phyloP scores from a whole-genome alignment of 305 asterid species.

The Lippia alba region DNA sequence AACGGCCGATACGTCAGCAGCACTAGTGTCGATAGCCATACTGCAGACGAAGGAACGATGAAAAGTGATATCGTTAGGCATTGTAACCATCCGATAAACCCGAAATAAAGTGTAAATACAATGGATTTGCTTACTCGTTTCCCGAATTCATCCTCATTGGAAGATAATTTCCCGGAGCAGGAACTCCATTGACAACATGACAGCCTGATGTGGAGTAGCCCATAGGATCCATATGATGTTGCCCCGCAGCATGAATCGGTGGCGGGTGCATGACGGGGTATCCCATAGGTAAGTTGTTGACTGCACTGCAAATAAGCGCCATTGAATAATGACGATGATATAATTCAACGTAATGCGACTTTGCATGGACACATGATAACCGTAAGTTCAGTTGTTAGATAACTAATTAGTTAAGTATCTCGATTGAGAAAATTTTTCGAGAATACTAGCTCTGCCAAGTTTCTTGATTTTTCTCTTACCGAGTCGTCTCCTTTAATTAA shows the following conservation, averaged over 20 bases:
- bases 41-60: slow-evolving; percentile 30
- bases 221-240: slow-evolving; percentile 69
- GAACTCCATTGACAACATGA: slow-evolving; percentile 74
- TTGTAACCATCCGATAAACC: too few relatives aligned
- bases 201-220: slow-evolving; percentile 55
- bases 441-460: too few relatives aligned
- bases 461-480: too few relatives aligned
- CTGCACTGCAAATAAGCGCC: slow-evolving; percentile 65
- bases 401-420: background rate
- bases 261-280: slow-evolving; percentile 74
- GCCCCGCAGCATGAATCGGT: slow-evolving; percentile 57
- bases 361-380: slow-evolving; percentile 14
- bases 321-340: slow-evolving; percentile 40
- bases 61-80: background rate
- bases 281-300: slow-evolving; percentile 82
- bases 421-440: too few relatives aligned
- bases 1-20: slow-evolving; percentile 51
- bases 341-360: background rate
- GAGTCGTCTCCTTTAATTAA: too few relatives aligned
- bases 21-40: slow-evolving; percentile 53
- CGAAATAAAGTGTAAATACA: too few relatives aligned
- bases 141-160: slow-evolving; percentile 69
- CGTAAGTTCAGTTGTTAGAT: background rate
- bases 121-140: slow-evolving; percentile 56
- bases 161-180: slow-evolving; percentile 65